Evolutionary conservation across 352 stramenopile species (phyloP), one percentile per base, ranked within the genome.

Genomic region (Phytophthora aleatoria): DNA sequence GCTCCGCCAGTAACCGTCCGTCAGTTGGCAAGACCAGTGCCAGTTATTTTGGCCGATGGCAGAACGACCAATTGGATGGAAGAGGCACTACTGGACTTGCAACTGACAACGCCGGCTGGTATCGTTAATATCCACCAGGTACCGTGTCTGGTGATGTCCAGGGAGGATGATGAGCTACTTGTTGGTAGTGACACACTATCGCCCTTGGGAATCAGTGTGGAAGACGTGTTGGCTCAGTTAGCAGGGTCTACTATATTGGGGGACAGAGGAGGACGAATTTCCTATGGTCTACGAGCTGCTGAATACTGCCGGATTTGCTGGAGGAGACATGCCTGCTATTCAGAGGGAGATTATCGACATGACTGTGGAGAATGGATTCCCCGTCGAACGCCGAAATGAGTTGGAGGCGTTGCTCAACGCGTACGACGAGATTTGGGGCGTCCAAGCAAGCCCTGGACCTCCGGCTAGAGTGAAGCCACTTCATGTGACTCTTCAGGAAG

Each of bases 51-150:
- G 48, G 50, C 33, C 3, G 57, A 57, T 44, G 36, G 47, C 13
- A 44, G 38, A 5, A 48, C 47, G 3, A 53, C 35, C 2, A 36
- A 10, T 30, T 61, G 41, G 0, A 11, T 13, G 7, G 20, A 53
- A 24, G 54, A 61, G 12, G 41, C n/a, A 6, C 35, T 8, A 5
- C 54, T 61, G 7, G 54, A 61, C n/a, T 1, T 67, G 2, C 31
- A 57, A 16, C 38, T 67, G 41, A 60, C 35, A 33, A 61, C 59
- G 24, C 43, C 42, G 16, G 33, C 31, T 13, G 49, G n/a, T 56
- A 33, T 45, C 3, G 49, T 50, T 51, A 16, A 51, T 10, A n/a
- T 59, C 13, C 20, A 15, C 3, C 24, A 39, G 24, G 30, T 53
- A n/a, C 39, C 41, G 15, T 43, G 31, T 24, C 26, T 56, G 20